phyloP scores from a whole-genome alignment of 495 filamentous ascomycete species.

The Cenococcum geophilum region DNA sequence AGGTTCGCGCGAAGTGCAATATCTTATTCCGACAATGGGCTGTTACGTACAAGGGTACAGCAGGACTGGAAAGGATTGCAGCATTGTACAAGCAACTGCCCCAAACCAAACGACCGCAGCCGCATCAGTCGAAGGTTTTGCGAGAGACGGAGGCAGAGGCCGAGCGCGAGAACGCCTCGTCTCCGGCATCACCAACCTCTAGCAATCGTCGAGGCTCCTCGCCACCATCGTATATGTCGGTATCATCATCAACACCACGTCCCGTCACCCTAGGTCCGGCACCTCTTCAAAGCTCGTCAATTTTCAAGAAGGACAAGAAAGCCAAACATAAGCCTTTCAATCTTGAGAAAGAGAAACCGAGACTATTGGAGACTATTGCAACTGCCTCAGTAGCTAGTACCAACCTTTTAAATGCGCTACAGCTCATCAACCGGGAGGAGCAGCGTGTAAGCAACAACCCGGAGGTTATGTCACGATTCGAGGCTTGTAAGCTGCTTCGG shows the following conservation, averaged over 20 bases:
- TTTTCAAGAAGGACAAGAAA: slow-evolving; percentile 45
- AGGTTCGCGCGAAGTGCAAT: slow-evolving; percentile 80
- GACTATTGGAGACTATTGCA: slow-evolving; percentile 76
- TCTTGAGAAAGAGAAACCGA: slow-evolving; percentile 78
- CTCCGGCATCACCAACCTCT: slow-evolving; percentile 1
- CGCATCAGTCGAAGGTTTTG: slow-evolving; percentile 72
- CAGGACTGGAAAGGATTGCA: slow-evolving; percentile 73
- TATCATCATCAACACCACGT: slow-evolving; percentile 26
- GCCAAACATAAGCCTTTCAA: slow-evolving; percentile 60
- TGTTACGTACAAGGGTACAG: slow-evolving; percentile 68
- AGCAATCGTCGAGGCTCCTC: slow-evolving; percentile 9
- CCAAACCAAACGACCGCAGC: slow-evolving; percentile 55
- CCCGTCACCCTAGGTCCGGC: slow-evolving; percentile 24
- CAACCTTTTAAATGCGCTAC: slow-evolving; percentile 82
- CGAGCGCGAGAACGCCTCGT: slow-evolving; percentile 47
- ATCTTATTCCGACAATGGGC: slow-evolving; percentile 87
- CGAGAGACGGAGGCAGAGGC: slow-evolving; percentile 63
- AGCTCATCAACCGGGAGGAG: slow-evolving; percentile 83
- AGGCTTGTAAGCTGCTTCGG: slow-evolving; percentile 76
- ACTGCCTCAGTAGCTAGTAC: slow-evolving; percentile 82
- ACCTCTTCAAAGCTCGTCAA: slow-evolving; percentile 29
- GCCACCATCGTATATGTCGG: slow-evolving; percentile 3
- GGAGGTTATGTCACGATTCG: slow-evolving; percentile 69
- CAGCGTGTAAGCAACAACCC: slow-evolving; percentile 81
- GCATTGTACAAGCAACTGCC: slow-evolving; percentile 75